Evolutionary conservation across 352 stramenopile species (phyloP), one percentile per base, ranked within the genome.

Genomic region (Phytophthora megakarya): DNA sequence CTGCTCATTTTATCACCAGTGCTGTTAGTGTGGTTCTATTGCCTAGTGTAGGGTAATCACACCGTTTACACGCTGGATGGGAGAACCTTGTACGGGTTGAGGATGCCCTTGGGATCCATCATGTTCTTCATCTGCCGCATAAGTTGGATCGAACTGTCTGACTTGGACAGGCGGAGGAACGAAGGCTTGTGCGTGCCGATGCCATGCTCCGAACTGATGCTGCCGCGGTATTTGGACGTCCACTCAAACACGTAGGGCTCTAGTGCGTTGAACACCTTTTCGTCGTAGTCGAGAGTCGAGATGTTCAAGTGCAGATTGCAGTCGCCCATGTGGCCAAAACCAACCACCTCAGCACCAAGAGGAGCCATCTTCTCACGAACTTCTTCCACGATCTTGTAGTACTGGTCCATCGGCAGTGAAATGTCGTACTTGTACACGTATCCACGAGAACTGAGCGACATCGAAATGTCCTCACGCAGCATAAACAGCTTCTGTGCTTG

Each of bases 371-470:
- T 67, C 58, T 75, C 57, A 60, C 84, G 81, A 35, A 95, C 89
- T 22, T 97, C 87, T 32, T 92, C 71, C 3, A 93, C 88, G 37
- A 98, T 88, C 26, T 85, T 78, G 70, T 98, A 91, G 75, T 98
- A 98, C 43, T 97, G 70, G 25, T 76, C 43, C 23, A 98, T 90
- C 0, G 94, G 91, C 19, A 99, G 67, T 18, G 89, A 98, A 13
- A 99, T 76, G 73, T 99, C 97, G 78, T 99, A 99, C 81, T 99
- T 99, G 79, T 98, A 98, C 43, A 97, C 91, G 67, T 95, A 97
- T 21, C 97, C 97, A 21, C 69, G 76, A 38, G 67, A 63, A 48
- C 76, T 88, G 22, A 98, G 81, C 13, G 92, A 83, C 18, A 98
- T 78, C 33, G 97, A 93, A 51, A 98, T 95, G 39, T 93, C 89